A percentile compares a stretch with the other conserved stretches of the same genome.
These are phyloP conservation scores for Peronospora tabacina DNA, from an alignment of 352 stramenopile genomes.

Conservation along the genomic window DNA sequence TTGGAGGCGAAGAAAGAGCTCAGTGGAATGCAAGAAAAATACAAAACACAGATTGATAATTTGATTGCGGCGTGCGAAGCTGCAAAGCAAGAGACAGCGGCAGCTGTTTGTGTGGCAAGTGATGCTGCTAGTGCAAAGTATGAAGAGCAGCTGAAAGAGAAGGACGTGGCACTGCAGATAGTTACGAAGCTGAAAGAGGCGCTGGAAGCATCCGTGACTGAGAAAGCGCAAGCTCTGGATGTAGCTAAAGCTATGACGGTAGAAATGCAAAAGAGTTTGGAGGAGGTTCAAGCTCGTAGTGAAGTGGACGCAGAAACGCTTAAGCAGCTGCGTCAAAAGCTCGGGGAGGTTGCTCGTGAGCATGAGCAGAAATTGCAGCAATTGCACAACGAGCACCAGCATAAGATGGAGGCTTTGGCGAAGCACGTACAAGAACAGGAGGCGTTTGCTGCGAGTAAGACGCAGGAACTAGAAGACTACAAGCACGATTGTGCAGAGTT, in stretches of 20 bases:
- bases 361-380: slow-evolving; percentile 25
- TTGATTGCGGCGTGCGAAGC: slow-evolving; percentile 32
- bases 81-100: slow-evolving; percentile 27
- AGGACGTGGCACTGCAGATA: slow-evolving; percentile 18
- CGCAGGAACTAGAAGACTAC: slow-evolving; percentile 60
- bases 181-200: slow-evolving; percentile 15
- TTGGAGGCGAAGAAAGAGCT: slow-evolving; percentile 37
- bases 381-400: slow-evolving; percentile 13
- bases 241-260: slow-evolving; percentile 8
- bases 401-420: slow-evolving; percentile 15
- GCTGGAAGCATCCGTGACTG: slow-evolving; percentile 26
- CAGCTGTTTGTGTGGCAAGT: slow-evolving; percentile 26
- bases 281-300: slow-evolving; percentile 26
- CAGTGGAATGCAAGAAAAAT: slow-evolving; percentile 27
- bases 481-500: slow-evolving; percentile 75
- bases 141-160: slow-evolving; percentile 32
- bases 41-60: slow-evolving; percentile 32
- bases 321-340: slow-evolving; percentile 16
- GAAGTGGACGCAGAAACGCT: slow-evolving; percentile 14
- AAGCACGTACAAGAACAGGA: slow-evolving; percentile 25
- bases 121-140: slow-evolving; percentile 27
- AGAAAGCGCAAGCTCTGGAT: slow-evolving; percentile 29
- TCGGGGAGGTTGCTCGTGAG: slow-evolving; percentile 10
- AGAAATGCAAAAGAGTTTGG: slow-evolving; percentile 18
- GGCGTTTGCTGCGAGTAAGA: slow-evolving; percentile 26